Evolutionary conservation across 345 rosid genomes (phyloP).

Genomic region (Luvunga scandens): DNA sequence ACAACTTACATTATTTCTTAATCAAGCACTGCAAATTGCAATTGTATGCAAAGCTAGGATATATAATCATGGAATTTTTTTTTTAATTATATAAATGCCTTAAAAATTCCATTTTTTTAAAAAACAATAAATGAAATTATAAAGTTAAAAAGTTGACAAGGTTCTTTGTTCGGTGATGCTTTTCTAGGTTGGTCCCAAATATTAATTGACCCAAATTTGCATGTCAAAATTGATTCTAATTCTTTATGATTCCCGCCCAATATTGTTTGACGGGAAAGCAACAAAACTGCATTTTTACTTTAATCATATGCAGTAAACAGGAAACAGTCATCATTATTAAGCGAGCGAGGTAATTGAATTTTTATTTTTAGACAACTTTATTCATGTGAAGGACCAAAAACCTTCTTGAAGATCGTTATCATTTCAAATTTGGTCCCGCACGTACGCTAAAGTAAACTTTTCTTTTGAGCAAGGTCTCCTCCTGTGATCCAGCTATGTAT

Average conservation of each 20-base stretch:
- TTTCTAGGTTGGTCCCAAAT: no score
- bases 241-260: background rate
- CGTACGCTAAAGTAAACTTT: background rate
- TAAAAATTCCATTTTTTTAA: no score
- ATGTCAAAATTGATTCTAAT: no score
- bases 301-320: background rate
- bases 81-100: no score
- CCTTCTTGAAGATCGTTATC: background rate
- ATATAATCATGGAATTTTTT: no score
- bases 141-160: no score
- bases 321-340: background rate
- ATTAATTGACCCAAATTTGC: no score
- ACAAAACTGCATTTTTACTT: background rate
- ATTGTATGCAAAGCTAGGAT: no score
- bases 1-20: background rate
- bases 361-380: background rate
- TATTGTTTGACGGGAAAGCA: background rate
- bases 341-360: background rate
- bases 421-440: conserved; percentile 7
- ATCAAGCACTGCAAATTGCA: background rate
- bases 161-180: no score
- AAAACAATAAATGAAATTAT: no score
- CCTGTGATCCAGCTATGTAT: background rate
- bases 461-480: background rate
- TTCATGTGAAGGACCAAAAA: background rate